These are phyloP conservation scores for Mycena floridula DNA, from an alignment of 768 basidiomycete species.

Conservation along the genomic window DNA sequence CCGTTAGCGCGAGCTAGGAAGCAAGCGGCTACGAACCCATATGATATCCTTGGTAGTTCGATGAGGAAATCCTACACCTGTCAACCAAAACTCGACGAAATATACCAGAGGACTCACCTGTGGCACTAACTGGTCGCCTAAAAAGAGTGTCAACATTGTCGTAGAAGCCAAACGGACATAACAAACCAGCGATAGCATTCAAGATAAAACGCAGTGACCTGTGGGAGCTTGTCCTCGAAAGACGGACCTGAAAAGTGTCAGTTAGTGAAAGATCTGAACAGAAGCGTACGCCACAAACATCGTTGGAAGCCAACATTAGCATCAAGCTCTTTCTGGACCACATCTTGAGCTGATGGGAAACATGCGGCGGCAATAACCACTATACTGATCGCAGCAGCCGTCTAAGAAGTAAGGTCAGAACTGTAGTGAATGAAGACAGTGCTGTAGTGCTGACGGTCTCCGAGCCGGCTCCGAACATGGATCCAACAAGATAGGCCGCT, in stretches of 20 bases:
- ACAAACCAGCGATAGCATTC: constrained; percentile 41
- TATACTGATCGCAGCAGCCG: constrained; percentile 51
- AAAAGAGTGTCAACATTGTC: background rate
- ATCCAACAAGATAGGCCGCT: constrained; percentile 56
- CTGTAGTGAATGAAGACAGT: background rate
- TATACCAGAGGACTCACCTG: too few species aligned
- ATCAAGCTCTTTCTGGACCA: constrained; percentile 52
- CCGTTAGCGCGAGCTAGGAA: too few species aligned
- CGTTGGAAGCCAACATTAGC: constrained; percentile 31
- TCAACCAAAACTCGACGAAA: too few species aligned
- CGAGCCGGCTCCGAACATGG: constrained; percentile 61
- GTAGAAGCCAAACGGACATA: too few species aligned
- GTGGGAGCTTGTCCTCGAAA: constrained; percentile 33
- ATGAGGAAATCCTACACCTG: constrained; percentile 58
- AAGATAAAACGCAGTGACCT: constrained; percentile 43
- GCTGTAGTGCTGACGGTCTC: constrained; percentile 37
- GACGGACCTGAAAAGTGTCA: constrained; percentile 26
- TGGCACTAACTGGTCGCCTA: constrained; percentile 39
- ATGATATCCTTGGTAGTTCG: constrained; percentile 57
- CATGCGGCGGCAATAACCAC: constrained; percentile 52
- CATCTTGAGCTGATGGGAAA: constrained; percentile 44
- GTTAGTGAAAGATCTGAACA: background rate
- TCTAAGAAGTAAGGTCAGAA: constrained; percentile 19
- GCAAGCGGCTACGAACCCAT: constrained; percentile 49
- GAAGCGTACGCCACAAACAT: background rate